phyloP scores from a whole-genome alignment of 805 yeast species.

The Candida peoriensis region DNA sequence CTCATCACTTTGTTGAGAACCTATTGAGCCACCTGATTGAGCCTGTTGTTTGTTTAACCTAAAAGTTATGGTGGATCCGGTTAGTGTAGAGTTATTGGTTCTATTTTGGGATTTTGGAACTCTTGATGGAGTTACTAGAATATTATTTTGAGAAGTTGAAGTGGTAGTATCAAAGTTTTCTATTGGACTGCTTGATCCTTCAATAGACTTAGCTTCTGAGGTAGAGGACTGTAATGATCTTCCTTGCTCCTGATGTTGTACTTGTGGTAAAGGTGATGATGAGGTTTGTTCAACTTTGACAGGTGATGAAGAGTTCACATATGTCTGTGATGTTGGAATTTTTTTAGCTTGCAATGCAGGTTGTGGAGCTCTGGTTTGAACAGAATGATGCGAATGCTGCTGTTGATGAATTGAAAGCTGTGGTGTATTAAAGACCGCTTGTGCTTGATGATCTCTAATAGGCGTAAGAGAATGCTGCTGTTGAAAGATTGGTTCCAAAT shows the following conservation, averaged over 20 bases:
- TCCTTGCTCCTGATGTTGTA: too few relatives aligned
- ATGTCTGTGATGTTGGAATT: too few relatives aligned
- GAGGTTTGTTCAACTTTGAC: background rate
- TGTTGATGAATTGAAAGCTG: constrained; percentile 6
- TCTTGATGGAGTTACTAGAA: constrained; percentile 17
- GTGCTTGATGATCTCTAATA: constrained; percentile 8
- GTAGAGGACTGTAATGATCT: background rate
- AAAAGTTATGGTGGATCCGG: constrained; percentile 20
- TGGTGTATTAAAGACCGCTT: constrained; percentile 1
- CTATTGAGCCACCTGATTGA: background rate
- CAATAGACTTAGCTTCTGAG: too few relatives aligned
- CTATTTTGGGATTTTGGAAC: constrained; percentile 5
- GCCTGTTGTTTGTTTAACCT: constrained; percentile 9
- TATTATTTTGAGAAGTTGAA: constrained; percentile 1
- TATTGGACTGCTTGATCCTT: constrained; percentile 2
- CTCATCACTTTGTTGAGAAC: background rate
- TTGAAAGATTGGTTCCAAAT: constrained; percentile 19
- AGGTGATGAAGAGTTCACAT: too few relatives aligned
- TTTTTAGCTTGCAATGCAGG: too few relatives aligned
- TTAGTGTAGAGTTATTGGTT: constrained; percentile 5
- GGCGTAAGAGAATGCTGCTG: constrained; percentile 7
- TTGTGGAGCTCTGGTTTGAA: too few relatives aligned
- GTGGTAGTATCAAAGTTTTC: background rate
- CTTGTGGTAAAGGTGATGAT: background rate
- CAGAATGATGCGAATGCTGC: too few relatives aligned